Conservation (phyloP, 768 basidiomycete species). For the Coprinellus aureogranulatus region DNA sequence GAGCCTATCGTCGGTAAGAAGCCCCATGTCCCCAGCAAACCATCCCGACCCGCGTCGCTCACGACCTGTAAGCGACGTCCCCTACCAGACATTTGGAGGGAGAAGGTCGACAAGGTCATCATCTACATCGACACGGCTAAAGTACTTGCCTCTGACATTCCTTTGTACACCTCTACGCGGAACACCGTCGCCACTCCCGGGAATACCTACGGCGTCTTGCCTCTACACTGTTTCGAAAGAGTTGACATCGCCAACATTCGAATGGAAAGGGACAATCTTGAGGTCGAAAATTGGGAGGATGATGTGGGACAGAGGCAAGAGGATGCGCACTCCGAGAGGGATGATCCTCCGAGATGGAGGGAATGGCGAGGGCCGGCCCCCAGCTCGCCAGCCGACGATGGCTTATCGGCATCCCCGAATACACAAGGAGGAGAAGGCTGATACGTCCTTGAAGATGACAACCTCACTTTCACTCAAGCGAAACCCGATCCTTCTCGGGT, state of each 20-base stretch:
- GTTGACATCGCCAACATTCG: not conserved
- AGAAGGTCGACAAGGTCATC: not conserved
- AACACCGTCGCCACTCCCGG: not conserved
- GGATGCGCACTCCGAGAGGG: no score
- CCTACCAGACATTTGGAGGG: slow-evolving; percentile 1
- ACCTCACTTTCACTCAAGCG: no score
- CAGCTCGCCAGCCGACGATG: no score
- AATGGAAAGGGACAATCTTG: not conserved
- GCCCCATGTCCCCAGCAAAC: not conserved
- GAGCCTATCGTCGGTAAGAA: slow-evolving; percentile 5
- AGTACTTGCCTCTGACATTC: not conserved
- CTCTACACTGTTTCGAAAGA: not conserved
- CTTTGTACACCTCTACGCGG: not conserved
- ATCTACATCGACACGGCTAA: not conserved
- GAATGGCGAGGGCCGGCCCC: no score
- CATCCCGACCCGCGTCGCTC: not conserved
- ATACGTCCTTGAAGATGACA: no score
- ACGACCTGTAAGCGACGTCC: not conserved
- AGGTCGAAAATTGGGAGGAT: not conserved
- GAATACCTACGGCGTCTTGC: not conserved
- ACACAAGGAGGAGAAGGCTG: no score
- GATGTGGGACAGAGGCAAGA: no score
- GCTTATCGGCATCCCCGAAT: not conserved
- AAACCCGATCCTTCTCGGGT: no score
- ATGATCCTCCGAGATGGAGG: no score